Evolutionary conservation across 1,284 basidiomycete species (phyloP), one percentile per base, ranked within the genome.

Genomic region (Vanrija sp.): DNA sequence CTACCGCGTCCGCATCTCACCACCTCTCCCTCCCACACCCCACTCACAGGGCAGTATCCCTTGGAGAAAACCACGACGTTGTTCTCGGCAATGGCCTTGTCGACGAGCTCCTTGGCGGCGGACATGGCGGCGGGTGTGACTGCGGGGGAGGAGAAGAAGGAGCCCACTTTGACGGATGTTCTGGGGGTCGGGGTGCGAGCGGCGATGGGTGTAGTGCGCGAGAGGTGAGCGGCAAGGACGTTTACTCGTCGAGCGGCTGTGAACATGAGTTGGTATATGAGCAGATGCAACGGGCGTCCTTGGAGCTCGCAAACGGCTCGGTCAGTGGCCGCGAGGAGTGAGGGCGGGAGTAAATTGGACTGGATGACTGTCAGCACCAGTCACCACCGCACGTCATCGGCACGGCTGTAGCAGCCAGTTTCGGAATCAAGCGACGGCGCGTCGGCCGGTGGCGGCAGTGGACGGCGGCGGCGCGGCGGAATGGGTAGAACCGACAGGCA

Each of bases 1-100:
- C 21, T 23, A 5, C 21, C 21, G 5, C 21, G 3, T 23, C 21
- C 21, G 3, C 21, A 23, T 23, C 21, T 42, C 40, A 29, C 28
- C 6, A 29, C 29, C 28, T 6, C 25, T n/a, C 43, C 21, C 49
- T 42, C 46, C 39, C 29, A n/a, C 34, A 23, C 21, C 21, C 21
- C 21, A 71, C 75, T 65, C 57, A 77, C 75, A 48, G 73, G 73
- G 61, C 75, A 77, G 64, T 72, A 76, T 29, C 66, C 61, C 66
- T 77, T 77, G 60, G 67, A 67, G 60, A 74, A 76, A 34, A 77
- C 67, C 46, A 73, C 66, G 49, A 75, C 70, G 56, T 71, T 64
- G 67, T 77, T 69, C 48, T 72, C 67, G 54, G 67, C 65, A 64
- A 77, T 74, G 29, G 68, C 65, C 55, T 62, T 52, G 57, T 76